Conservation (phyloP, 768 basidiomycete genomes). For the Termitomyces sp. region DNA sequence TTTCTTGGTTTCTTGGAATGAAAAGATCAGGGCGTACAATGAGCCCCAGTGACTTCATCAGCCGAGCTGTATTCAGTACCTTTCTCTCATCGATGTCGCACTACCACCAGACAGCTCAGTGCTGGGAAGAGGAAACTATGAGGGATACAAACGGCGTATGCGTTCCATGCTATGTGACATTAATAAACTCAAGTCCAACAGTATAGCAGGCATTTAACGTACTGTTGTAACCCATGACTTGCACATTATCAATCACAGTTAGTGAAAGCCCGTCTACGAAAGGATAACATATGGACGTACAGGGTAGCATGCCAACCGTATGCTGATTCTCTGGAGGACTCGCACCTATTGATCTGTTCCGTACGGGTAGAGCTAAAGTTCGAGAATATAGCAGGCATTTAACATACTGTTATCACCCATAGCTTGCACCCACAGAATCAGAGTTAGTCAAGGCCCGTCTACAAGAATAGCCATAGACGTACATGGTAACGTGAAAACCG, state of each 20-base stretch:
- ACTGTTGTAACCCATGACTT: slow-evolving; percentile 70
- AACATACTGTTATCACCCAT: slow-evolving; percentile 67
- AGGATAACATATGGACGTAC: neutral
- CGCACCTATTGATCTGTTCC: too few relatives aligned
- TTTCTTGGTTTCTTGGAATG: too few relatives aligned
- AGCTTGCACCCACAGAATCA: slow-evolving; percentile 28
- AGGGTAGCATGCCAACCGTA: slow-evolving; percentile 4
- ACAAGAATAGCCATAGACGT: neutral
- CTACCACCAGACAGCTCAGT: slow-evolving; percentile 24
- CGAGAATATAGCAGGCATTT: neutral
- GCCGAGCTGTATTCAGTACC: slow-evolving; percentile 44
- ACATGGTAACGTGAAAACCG: slow-evolving; percentile 5
- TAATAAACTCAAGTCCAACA: neutral
- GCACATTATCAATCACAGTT: neutral
- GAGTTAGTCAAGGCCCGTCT: neutral
- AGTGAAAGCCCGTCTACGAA: neutral
- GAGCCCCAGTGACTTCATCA: slow-evolving; percentile 48
- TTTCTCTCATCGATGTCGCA: slow-evolving; percentile 59
- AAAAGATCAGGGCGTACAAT: slow-evolving; percentile 35
- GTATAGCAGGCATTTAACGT: slow-evolving; percentile 18
- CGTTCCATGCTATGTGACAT: slow-evolving; percentile 62
- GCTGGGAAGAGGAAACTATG: neutral
- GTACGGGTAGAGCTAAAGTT: neutral
- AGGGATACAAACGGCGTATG: slow-evolving; percentile 46
- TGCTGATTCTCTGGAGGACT: neutral